Conservation (phyloP, 139 green algal species). For the Ettlia oleoabundans region DNA sequence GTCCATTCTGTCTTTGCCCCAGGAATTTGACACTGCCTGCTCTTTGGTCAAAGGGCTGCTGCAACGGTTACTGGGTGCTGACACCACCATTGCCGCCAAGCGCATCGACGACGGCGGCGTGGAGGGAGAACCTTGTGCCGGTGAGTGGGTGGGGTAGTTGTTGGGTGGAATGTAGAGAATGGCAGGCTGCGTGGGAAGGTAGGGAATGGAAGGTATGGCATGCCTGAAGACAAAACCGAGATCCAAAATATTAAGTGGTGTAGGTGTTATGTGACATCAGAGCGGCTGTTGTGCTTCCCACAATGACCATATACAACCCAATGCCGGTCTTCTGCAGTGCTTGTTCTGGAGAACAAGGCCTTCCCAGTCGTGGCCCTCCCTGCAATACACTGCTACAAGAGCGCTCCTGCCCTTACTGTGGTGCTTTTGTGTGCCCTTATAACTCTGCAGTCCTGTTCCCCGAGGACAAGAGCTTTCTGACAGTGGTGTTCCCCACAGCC, state of each 20-base stretch:
- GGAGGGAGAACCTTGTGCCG: constrained; percentile 44
- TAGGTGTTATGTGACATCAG: too few relatives aligned
- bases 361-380: neutral
- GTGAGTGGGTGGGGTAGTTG: neutral
- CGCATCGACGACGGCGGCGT: constrained; percentile 53
- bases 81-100: constrained; percentile 3
- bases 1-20: neutral
- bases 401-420: neutral
- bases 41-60: constrained; percentile 27
- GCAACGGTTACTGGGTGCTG: constrained; percentile 25
- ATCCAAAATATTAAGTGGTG: too few relatives aligned
- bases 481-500: constrained; percentile 52
- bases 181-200: neutral
- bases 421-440: neutral
- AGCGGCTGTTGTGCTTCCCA: too few relatives aligned
- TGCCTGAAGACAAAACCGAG: too few relatives aligned
- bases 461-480: constrained; percentile 18
- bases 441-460: constrained; percentile 34
- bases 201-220: too few relatives aligned
- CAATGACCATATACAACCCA: too few relatives aligned
- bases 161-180: neutral
- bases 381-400: neutral
- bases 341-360: too few relatives aligned
- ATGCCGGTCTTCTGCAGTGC: too few relatives aligned
- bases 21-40: constrained; percentile 49